These are phyloP conservation scores for Gossypium bickii DNA, from an alignment of 345 rosid genomes.

Conservation along the genomic window DNA sequence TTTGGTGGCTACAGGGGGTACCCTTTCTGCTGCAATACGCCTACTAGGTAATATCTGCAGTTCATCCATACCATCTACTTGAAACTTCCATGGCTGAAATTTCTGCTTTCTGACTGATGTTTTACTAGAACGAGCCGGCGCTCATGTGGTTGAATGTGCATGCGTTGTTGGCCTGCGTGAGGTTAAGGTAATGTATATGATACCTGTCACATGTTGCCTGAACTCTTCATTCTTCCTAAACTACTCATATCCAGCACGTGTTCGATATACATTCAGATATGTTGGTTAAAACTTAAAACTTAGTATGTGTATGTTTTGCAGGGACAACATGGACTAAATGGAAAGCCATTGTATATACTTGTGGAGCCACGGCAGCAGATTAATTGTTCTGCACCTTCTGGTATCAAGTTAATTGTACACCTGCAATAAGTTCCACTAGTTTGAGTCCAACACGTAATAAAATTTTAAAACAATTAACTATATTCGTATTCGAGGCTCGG, in stretches of 20 bases:
- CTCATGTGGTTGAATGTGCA: slow-evolving; percentile 66
- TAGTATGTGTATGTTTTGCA: slow-evolving; percentile 17
- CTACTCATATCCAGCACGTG: neutral
- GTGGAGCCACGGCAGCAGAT: slow-evolving; percentile 60
- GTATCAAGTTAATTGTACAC: neutral
- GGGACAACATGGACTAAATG: slow-evolving; percentile 68
- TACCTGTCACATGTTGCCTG: neutral
- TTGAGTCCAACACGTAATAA: too few relatives aligned
- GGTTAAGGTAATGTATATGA: slow-evolving; percentile 39
- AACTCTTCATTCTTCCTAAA: neutral
- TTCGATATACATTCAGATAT: neutral
- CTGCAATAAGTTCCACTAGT: neutral
- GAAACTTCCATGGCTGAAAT: slow-evolving; percentile 5
- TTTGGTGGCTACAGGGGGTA: slow-evolving; percentile 88
- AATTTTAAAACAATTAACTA: too few relatives aligned
- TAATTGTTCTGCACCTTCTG: slow-evolving; percentile 9
- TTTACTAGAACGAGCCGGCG: slow-evolving; percentile 55
- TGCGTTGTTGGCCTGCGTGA: slow-evolving; percentile 80
- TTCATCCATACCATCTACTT: neutral
- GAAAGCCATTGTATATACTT: slow-evolving; percentile 64
- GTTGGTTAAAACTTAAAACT: neutral
- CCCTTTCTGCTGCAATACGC: slow-evolving; percentile 73
- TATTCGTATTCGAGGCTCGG: too few relatives aligned
- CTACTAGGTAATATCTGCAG: slow-evolving; percentile 49
- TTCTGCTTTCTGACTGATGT: neutral